Evolutionary conservation across 768 basidiomycete genomes (phyloP).

Genomic region (Cystofilobasidium bisporidii): DNA sequence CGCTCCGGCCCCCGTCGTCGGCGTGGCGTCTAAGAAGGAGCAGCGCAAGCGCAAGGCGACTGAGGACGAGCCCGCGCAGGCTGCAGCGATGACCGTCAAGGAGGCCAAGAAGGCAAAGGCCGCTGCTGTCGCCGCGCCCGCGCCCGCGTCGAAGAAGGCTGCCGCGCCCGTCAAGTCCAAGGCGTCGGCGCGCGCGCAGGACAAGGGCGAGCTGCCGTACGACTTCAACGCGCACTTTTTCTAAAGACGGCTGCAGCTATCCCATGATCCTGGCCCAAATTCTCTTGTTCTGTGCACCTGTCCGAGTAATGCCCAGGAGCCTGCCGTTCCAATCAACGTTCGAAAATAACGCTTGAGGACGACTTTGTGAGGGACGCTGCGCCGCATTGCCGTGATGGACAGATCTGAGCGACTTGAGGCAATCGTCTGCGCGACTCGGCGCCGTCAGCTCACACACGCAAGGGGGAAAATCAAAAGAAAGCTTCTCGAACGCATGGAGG

Average conservation of each 20-base stretch:
- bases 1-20: neutral
- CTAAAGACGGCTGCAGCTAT: conserved; percentile 2
- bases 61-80: conserved; percentile 8
- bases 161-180: conserved; percentile 23
- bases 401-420: too few species aligned
- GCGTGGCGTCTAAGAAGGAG: conserved; percentile 22
- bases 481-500: too few species aligned
- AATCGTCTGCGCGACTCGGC: too few species aligned
- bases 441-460: too few species aligned
- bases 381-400: too few species aligned
- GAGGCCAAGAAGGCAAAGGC: conserved; percentile 28
- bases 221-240: conserved; percentile 54
- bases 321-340: too few species aligned
- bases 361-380: too few species aligned
- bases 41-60: conserved; percentile 17
- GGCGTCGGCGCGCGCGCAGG: conserved; percentile 31
- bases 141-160: neutral
- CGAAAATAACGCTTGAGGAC: too few species aligned
- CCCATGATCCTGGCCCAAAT: too few species aligned
- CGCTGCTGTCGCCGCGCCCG: conserved; percentile 41
- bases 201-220: conserved; percentile 44
- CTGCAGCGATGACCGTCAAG: conserved; percentile 5
- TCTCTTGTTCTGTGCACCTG: too few species aligned
- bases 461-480: too few species aligned
- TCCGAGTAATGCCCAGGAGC: too few species aligned